A percentile compares a stretch with the other conserved stretches of the same genome.
Conservation (phyloP, 2,329 filamentous ascomycete genomes). For the Penicillium sp. region DNA sequence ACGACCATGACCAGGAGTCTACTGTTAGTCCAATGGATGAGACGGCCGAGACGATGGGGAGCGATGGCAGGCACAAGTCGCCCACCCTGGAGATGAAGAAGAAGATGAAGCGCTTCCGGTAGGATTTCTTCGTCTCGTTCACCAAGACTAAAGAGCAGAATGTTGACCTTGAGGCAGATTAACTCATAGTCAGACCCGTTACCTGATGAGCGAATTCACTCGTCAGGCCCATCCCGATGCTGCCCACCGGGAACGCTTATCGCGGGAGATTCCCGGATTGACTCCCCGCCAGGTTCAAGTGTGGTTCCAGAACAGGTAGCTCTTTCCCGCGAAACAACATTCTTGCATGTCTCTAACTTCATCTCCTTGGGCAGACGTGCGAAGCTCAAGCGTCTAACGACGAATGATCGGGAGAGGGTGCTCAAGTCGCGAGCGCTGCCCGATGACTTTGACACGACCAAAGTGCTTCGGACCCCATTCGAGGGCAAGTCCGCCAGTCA, state of each 20-base stretch:
- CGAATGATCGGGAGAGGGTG: constrained; percentile 57
- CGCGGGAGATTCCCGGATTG: constrained; percentile 82
- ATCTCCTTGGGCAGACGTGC: constrained; percentile 44
- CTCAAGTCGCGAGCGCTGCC: constrained; percentile 55
- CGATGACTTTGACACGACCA: constrained; percentile 55
- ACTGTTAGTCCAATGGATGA: constrained; percentile 29
- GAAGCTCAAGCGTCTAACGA: constrained; percentile 57
- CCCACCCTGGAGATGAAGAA: constrained; percentile 32
- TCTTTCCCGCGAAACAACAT: constrained; percentile 3
- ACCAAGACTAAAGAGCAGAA: constrained; percentile 1
- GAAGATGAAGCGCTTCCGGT: constrained; percentile 44
- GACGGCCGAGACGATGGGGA: constrained; percentile 22
- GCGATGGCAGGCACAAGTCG: constrained; percentile 26
- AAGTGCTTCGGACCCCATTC: constrained; percentile 52
- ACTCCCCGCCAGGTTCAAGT: constrained; percentile 92
- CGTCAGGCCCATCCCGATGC: constrained; percentile 93
- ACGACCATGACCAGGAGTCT: constrained; percentile 18
- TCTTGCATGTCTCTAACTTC: constrained; percentile 9
- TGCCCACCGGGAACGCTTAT: constrained; percentile 78
- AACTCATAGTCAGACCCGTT: constrained; percentile 94
- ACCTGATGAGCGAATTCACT: constrained; percentile 93
- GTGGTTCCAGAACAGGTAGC: constrained; percentile 96
- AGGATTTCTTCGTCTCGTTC: constrained; percentile 6
- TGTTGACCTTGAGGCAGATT: no score
- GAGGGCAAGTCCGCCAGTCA: constrained; percentile 44